Evolutionary conservation across 2,329 filamentous ascomycete species (phyloP), one percentile per base, ranked within the genome.

Genomic region (Aspergillus ibericus): DNA sequence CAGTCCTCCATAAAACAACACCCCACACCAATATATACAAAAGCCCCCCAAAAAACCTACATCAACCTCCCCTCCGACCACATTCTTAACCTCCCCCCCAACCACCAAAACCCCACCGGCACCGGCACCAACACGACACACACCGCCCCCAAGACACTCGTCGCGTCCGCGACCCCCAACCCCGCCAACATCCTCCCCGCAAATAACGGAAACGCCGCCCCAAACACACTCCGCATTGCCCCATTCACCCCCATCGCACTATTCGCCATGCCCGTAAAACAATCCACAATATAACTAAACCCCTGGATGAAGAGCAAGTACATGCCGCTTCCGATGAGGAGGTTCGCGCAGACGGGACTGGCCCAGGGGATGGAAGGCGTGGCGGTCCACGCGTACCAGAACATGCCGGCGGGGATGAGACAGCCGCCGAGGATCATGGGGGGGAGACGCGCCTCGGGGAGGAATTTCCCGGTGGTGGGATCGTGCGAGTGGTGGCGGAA

Each of bases 261-360:
- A 34, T 59, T 59, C 4, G 58, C 58, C 27, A 53, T 56, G 12
- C 16, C 35, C 4, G 54, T 47, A 59, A 83, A 84, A 0, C 79
- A 76, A 63, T 84, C 82, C 46, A 84, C 80, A 20, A 85, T 72
- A 65, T 85, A 85, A 63, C 83, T 84, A 52, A 84, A 74, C 8
- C 77, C 72, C 35, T 78, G 77, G 12, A 84, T 71, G 70, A 84
- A 84, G 58, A 84, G 82, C 20, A 74, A 71, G 63, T 83, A 76
- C 55, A 84, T 77, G 29, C 82, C 82, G 60, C 82, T 82, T 4
- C 82, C 82, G 3, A 80, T 82, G 53, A 81, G 75, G 1, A 83
- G 65, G 25, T 81, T 81, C 8, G 70, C 60, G 27, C 64, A 56
- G 55, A 68, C 48, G 18, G 27, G 20, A 15, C 34, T 49, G 7